These are phyloP conservation scores for Penicillium cosmopolitanum DNA, from an alignment of 495 filamentous ascomycete species.

Conservation along the genomic window DNA sequence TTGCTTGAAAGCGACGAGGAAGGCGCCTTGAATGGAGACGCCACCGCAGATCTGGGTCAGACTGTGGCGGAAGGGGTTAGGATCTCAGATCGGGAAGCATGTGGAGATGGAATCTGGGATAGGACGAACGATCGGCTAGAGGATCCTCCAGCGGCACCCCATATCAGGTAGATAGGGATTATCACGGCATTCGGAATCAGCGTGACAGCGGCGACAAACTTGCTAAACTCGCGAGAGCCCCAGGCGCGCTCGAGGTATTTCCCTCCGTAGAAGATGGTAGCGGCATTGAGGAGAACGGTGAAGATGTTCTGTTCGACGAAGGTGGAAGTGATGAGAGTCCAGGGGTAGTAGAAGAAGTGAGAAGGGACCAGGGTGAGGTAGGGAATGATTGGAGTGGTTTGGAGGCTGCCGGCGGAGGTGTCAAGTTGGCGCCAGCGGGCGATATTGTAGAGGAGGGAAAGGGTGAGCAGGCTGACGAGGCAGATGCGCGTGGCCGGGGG, in stretches of 20 bases:
- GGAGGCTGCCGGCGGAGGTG: constrained; percentile 53
- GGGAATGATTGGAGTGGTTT: constrained; percentile 66
- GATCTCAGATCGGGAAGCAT: constrained; percentile 5
- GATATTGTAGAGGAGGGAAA: constrained; percentile 81
- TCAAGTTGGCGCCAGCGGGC: constrained; percentile 62
- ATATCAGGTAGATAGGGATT: constrained; percentile 71
- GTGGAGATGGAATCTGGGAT: neutral
- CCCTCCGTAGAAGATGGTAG: constrained; percentile 89
- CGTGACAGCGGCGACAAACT: constrained; percentile 79
- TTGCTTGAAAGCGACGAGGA: constrained; percentile 97
- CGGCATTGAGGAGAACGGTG: constrained; percentile 75
- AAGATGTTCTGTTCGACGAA: constrained; percentile 94
- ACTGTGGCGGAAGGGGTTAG: constrained; percentile 49
- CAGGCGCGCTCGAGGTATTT: constrained; percentile 95
- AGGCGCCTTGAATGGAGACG: constrained; percentile 86
- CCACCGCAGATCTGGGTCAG: constrained; percentile 83
- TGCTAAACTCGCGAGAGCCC: constrained; percentile 89
- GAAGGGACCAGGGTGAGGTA: constrained; percentile 88
- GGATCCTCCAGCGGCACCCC: constrained; percentile 71
- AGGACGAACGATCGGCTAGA: constrained; percentile 63
- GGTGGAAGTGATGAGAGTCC: constrained; percentile 85
- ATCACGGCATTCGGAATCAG: constrained; percentile 79
- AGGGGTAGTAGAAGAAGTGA: constrained; percentile 82
- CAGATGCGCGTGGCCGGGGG: constrained; percentile 82
- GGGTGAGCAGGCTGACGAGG: constrained; percentile 70